These are phyloP conservation scores for Isatis lusitanica DNA, from an alignment of 441 rosid species.

Conservation along the genomic window DNA sequence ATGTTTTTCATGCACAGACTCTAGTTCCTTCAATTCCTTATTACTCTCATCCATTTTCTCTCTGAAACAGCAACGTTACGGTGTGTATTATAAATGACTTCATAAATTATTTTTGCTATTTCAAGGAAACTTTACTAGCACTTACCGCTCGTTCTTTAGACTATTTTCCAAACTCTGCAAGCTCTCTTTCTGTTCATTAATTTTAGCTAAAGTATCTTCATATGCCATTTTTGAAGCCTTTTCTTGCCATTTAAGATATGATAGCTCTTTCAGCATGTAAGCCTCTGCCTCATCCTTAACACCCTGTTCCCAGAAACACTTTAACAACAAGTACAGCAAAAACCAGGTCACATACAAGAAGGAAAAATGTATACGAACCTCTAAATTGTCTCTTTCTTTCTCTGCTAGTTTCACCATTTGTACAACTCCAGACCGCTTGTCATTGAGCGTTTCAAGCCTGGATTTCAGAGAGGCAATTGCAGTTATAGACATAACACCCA, in stretches of 20 bases:
- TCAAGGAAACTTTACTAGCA: slow-evolving; percentile 4
- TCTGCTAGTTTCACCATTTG: slow-evolving; percentile 98
- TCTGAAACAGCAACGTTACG: slow-evolving; percentile 42
- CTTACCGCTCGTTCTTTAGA: slow-evolving; percentile 69
- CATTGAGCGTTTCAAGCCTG: slow-evolving; percentile 87
- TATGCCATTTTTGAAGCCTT: slow-evolving; percentile 77
- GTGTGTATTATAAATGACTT: background rate
- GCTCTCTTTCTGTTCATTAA: slow-evolving; percentile 57
- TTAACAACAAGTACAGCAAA: slow-evolving; percentile 22
- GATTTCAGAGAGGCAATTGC: slow-evolving; percentile 23
- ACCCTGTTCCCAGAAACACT: slow-evolving; percentile 51
- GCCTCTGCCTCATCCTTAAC: slow-evolving; percentile 94
- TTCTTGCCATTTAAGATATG: slow-evolving; percentile 90
- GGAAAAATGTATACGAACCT: slow-evolving; percentile 53
- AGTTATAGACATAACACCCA: slow-evolving; percentile 16
- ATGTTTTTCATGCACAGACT: slow-evolving; percentile 68
- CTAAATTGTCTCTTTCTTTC: slow-evolving; percentile 91
- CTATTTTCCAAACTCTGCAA: slow-evolving; percentile 64
- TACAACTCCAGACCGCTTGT: slow-evolving; percentile 91
- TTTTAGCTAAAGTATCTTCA: slow-evolving; percentile 63
- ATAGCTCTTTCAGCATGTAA: slow-evolving; percentile 88
- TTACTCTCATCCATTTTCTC: slow-evolving; percentile 70
- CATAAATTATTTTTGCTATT: background rate
- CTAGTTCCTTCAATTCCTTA: slow-evolving; percentile 70
- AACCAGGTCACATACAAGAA: background rate